Evolutionary conservation across 768 basidiomycete genomes (phyloP).

Genomic region (Asterophora lycoperdoides): DNA sequence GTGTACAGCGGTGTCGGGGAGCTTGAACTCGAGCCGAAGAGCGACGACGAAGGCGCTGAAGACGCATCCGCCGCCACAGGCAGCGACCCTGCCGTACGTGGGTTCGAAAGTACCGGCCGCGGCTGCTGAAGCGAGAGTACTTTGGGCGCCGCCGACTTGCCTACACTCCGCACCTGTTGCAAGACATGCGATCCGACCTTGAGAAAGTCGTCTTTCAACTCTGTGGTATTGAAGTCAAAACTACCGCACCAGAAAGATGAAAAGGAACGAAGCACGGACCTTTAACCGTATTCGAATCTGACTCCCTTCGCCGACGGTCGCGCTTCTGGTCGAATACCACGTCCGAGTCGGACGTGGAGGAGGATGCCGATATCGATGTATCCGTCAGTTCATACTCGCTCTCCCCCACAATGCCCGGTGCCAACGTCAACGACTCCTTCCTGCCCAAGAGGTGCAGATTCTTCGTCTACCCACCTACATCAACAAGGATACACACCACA

Average conservation of each 20-base stretch:
- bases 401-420: constrained; percentile 11
- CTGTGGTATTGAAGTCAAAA: constrained; percentile 19
- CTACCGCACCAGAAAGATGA: no score
- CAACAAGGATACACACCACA: not conserved
- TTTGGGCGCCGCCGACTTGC: constrained; percentile 20
- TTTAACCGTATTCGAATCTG: constrained; percentile 25
- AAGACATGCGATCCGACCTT: constrained; percentile 39
- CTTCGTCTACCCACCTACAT: constrained; percentile 51
- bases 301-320: constrained; percentile 17
- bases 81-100: constrained; percentile 1
- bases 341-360: constrained; percentile 38
- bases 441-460: constrained; percentile 51
- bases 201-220: constrained; percentile 26
- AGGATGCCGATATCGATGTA: constrained; percentile 18
- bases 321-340: constrained; percentile 19
- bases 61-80: not conserved
- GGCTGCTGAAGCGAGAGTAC: constrained; percentile 9
- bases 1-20: not conserved
- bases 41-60: not conserved
- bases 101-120: constrained; percentile 2
- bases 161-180: constrained; percentile 35
- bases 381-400: constrained; percentile 21
- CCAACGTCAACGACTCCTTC: constrained; percentile 15
- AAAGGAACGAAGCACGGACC: constrained; percentile 19
- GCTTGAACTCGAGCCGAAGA: not conserved